Evolutionary conservation across 148 eudicot genomes (phyloP), one percentile per base, ranked within the genome.

Genomic region (Rheum nobile): DNA sequence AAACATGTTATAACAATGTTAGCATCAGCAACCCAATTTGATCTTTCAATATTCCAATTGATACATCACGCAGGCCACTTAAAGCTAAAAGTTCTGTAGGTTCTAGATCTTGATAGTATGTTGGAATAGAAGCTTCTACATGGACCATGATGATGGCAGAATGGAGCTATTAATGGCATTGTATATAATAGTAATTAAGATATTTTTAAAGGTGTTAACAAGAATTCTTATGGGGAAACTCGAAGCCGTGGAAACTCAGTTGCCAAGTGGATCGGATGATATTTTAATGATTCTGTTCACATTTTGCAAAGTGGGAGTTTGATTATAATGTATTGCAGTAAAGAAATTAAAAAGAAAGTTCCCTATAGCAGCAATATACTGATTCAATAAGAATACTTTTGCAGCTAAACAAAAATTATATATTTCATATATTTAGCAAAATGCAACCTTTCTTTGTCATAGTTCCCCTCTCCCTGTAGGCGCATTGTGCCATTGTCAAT

Each of bases 401-500:
- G n/a, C 68, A 14, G 38, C 12, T 13, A 31, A 29, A 29, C 4
- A 6, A 61, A 28, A 29, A 61, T 29, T 11, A 31, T 31, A 61
- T 14, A 28, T 28, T 61, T 16, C 19, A 61, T 13, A 61, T 11
- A 31, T 31, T 61, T 14, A 57, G 37, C 21, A 61, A 61, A 61
- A 61, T 29, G 38, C 37, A 65, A 92, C 98, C 96, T 90, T 81
- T 75, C 82, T 42, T 77, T 76, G 78, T 93, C 96, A 46, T 79
- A 44, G 81, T 89, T 90, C 22, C 98, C 98, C 81, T 88, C 96
- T 67, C 94, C 96, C 74, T 75, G 88, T 71, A 93, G 43, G 78
- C 83, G 83, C 96, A 90, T 89, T 13, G 89, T 85, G 71, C 90
- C 96, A 82, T 89, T 81, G 76, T 73, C 81, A 83, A 85, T 85